Base-by-base conservation (phyloP, 768 basidiomycete species). In the Cystobasidium onofrii region DNA sequence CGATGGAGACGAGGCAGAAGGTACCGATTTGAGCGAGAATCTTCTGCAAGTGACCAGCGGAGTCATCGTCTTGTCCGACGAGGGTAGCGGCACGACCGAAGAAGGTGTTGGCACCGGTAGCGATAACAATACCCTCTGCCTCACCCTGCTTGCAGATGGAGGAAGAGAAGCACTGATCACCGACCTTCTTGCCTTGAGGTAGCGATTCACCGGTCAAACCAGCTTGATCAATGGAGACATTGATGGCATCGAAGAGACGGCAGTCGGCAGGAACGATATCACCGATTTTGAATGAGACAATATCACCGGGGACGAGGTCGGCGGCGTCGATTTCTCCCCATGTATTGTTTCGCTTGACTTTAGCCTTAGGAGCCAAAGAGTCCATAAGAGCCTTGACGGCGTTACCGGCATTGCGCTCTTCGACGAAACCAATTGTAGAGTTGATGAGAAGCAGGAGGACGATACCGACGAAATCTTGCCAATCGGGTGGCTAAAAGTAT, bases 311-410 rank as follows among this genome's bases (percentile, higher is more conserved):
- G 41, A 96, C 93, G 66, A 98, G 87, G 41, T 84, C 86, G 41
- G 93, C 78, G 0, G 92, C 93, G 80, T 98, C 95, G 76, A 97
- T 89, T 81, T 98, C 95, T 23, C 82, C 80, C 95, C 95, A 97
- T 41, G 79, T 79, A 74, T 90, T 90, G 75, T 85, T 85, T 72
- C 95, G 93, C 84, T 87, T 91, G 80, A 92, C 91, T 83, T 90
- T 90, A 36, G 93, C 95, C 84, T 98, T 97, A 81, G 95, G 95
- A 4, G 94, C 94, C 75, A 98, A 90, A 0, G 95, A 96, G 81
- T 98, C 95, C 95, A 98, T 98, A 75, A 98, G 89, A 1, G 95
- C 95, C 84, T 95, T 96, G 84, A 98, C 95, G 31, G 95, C 95
- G 82, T 97, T 97, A 82, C 95, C 95, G 52, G 95, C 95, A 79